Evolutionary conservation across 768 basidiomycete genomes (phyloP).

Genomic region (Tricholoma bakamatsutake): DNA sequence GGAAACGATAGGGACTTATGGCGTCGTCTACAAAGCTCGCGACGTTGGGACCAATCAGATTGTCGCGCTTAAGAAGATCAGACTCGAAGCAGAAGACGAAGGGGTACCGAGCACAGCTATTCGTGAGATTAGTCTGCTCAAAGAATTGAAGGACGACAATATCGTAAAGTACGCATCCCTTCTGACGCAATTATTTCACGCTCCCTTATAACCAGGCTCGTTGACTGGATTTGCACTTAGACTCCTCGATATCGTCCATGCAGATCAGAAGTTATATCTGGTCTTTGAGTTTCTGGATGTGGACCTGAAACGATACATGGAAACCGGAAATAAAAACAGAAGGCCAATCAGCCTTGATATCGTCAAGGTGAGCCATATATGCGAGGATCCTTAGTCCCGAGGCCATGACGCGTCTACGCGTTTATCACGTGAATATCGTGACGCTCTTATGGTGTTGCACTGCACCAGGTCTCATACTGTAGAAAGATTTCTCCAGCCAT

Average conservation of each 20-base stretch:
- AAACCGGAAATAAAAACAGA: constrained; percentile 67
- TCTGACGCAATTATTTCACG: neutral
- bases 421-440: neutral
- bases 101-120: constrained; percentile 98
- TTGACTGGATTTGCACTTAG: constrained; percentile 35
- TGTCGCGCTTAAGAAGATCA: constrained; percentile 98
- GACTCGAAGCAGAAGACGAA: constrained; percentile 97
- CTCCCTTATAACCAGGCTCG: neutral
- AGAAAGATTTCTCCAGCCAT: neutral
- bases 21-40: constrained; percentile 96
- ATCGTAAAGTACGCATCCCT: constrained; percentile 70
- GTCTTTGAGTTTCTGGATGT: constrained; percentile 98
- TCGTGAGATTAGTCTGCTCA: constrained; percentile 93
- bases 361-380: constrained; percentile 62
- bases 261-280: constrained; percentile 94
- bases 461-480: no score
- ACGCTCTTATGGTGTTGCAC: no score
- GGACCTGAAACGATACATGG: constrained; percentile 96
- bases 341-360: constrained; percentile 68
- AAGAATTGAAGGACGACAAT: constrained; percentile 94
- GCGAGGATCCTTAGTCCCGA: neutral
- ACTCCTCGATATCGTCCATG: constrained; percentile 93
- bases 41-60: constrained; percentile 74
- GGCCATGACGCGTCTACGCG: neutral
- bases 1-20: constrained; percentile 76